A percentile compares a stretch with the other conserved stretches of the same genome.
Evolutionary conservation across 352 stramenopile species (phyloP).

Genomic region (Elongisporangium anandrum): DNA sequence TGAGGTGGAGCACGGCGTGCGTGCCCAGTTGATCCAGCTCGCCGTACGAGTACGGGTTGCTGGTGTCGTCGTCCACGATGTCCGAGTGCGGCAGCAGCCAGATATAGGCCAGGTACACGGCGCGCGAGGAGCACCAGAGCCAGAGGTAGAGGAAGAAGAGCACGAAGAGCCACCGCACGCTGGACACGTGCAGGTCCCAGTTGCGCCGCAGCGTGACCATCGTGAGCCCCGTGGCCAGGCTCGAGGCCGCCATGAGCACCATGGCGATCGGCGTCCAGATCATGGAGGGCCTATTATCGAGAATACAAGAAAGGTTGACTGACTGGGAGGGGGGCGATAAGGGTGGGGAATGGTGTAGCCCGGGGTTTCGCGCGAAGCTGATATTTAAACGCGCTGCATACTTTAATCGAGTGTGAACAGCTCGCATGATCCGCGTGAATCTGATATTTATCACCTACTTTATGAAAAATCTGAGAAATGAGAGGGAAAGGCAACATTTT

Average conservation of each 20-base stretch:
- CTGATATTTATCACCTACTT: neutral
- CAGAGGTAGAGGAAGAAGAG: constrained; percentile 49
- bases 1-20: constrained; percentile 32
- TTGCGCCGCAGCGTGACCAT: constrained; percentile 31
- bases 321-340: neutral
- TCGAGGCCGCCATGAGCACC: constrained; percentile 27
- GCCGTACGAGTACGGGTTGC: constrained; percentile 2
- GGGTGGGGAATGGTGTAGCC: neutral
- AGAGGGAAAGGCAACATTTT: neutral
- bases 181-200: constrained; percentile 47
- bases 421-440: neutral
- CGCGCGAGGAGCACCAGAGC: constrained; percentile 30
- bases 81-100: constrained; percentile 2
- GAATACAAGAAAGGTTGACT: constrained; percentile 1
- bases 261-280: constrained; percentile 29
- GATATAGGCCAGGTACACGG: constrained; percentile 40
- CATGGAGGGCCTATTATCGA: constrained; percentile 7
- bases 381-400: neutral
- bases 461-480: neutral
- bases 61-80: constrained; percentile 4
- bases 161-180: constrained; percentile 61
- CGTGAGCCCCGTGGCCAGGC: constrained; percentile 31
- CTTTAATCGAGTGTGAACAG: neutral
- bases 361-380: neutral
- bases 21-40: constrained; percentile 20